Percentiles rank a stretch among this genome's conserved stretches.
phyloP scores from a whole-genome alignment of 345 rosid species.

The Moringa oleifera region DNA sequence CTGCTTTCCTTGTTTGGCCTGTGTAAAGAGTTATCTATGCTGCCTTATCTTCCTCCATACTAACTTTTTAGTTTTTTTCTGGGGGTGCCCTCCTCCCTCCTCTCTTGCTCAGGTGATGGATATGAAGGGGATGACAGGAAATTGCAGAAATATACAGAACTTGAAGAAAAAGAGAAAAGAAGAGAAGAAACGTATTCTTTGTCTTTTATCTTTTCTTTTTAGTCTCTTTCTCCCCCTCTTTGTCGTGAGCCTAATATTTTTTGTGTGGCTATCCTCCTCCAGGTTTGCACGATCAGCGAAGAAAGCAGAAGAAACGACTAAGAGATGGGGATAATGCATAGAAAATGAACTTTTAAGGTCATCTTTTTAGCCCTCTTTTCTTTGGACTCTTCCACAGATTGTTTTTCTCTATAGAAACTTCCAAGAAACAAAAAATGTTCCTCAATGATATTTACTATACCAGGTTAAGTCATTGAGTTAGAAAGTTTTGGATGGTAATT shows the following conservation, averaged over 20 bases:
- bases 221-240: background rate
- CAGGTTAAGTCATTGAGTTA: too few species aligned
- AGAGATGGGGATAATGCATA: constrained; percentile 12
- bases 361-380: too few species aligned
- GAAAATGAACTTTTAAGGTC: background rate
- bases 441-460: too few species aligned
- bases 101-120: constrained; percentile 45
- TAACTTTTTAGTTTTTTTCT: too few species aligned
- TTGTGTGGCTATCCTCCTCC: constrained; percentile 9
- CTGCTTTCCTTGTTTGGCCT: background rate
- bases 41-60: background rate
- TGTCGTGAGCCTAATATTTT: background rate
- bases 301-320: constrained; percentile 51
- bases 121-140: constrained; percentile 49
- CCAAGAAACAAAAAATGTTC: too few species aligned
- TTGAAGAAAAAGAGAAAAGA: constrained; percentile 65
- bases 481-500: too few species aligned
- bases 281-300: constrained; percentile 77
- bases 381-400: too few species aligned
- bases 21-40: background rate
- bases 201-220: background rate
- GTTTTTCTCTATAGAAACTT: too few species aligned
- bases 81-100: background rate
- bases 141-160: constrained; percentile 38
- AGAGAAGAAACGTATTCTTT: constrained; percentile 62